Evolutionary conservation across 805 yeast species (phyloP), one percentile per base, ranked within the genome.

Genomic region (Candida nitratophila): DNA sequence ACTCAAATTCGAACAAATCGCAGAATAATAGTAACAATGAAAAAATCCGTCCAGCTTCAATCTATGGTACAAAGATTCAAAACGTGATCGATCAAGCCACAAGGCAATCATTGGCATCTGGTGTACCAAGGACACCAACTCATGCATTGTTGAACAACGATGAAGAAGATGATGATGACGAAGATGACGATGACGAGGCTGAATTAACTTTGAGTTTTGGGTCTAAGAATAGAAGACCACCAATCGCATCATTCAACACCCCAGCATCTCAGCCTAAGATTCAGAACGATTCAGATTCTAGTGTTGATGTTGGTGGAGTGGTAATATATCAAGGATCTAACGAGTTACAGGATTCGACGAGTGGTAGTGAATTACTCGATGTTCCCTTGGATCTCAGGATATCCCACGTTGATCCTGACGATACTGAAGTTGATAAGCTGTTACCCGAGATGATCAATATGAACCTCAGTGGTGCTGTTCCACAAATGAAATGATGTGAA

Each of bases 41-140:
- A 6, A 33, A 20, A 15, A 4, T 12, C 8, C 41, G 38, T 11
- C 37, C 38, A 5, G 7, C 38, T 10, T 24, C 37, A 6, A 40
- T 40, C 4, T 40, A 40, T 15, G 43, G 43, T 32, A 31, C 29
- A 4, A 40, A 40, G 14, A 40, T 40, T 14, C 20, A 40, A 11
- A 10, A 31, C 15, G 30, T 40, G 3, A 24, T 21, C n/a, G 22
- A 22, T 24, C 10, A 19, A n/a, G 36, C 42, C 3, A 10, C 21
- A 3, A 16, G 9, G 17, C 22, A 34, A 19, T 34, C 37, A 20
- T 15, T 16, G 3, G 24, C n/a, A 12, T 34, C 26, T 7, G 37
- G 22, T n/a, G 11, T 19, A 10, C 37, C 37, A 19, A 19, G 10
- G n/a, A 4, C 8, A 10, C 27, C 27, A 24, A 19, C 29, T 12